Evolutionary conservation across 305 asterid species (phyloP).

Genomic region (Solanum hybrid): DNA sequence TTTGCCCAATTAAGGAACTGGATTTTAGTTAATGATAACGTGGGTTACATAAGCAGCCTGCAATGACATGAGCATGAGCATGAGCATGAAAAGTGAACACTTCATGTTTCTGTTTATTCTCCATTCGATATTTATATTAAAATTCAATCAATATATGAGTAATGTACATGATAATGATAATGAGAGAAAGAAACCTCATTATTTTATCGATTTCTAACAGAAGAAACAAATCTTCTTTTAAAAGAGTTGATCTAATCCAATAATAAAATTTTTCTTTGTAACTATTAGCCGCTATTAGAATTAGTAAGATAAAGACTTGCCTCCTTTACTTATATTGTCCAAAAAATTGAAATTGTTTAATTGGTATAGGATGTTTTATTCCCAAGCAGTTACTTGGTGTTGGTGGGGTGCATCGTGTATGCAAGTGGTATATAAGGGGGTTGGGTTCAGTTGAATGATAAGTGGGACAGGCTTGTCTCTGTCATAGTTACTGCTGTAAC

Average conservation of each 20-base stretch:
- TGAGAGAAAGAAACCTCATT: not conserved
- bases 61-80: not conserved
- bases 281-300: not conserved
- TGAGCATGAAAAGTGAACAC: not conserved
- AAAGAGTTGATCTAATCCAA: not conserved
- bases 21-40: not conserved
- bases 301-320: not conserved
- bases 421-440: not conserved
- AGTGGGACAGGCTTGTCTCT: not conserved
- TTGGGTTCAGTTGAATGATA: not conserved
- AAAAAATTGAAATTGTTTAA: not conserved
- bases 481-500: not conserved
- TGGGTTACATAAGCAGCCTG: not conserved
- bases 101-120: not conserved
- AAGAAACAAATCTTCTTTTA: not conserved
- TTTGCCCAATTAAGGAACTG: not conserved
- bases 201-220: not conserved
- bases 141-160: too few species aligned
- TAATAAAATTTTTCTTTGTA: not conserved
- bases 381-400: not conserved
- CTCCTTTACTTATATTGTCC: not conserved
- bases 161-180: not conserved
- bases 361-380: not conserved
- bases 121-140: not conserved
- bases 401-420: not conserved